Percentiles rank a stretch among this genome's conserved stretches.
phyloP scores from a whole-genome alignment of 768 basidiomycete species.

The Obba rivulosa region DNA sequence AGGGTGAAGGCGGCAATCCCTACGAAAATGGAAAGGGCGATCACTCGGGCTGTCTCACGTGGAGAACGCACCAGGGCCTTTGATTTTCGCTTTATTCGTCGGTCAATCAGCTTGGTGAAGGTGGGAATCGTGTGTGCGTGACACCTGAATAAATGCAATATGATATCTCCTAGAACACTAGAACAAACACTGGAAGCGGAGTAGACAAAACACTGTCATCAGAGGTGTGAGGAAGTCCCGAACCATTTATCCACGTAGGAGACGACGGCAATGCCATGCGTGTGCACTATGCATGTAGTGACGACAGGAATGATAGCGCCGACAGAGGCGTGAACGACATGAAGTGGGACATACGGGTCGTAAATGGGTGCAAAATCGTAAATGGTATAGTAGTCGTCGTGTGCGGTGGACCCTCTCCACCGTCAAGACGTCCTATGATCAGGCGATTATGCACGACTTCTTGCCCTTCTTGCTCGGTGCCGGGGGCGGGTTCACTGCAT shows the following conservation, averaged over 20 bases:
- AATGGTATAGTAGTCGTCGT: conserved; percentile 42
- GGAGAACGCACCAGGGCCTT: background rate
- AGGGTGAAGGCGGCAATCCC: no score
- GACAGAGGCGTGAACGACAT: conserved; percentile 7
- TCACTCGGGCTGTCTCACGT: no score
- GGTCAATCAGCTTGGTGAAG: background rate
- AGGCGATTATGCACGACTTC: conserved; percentile 69
- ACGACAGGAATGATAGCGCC: conserved; percentile 5
- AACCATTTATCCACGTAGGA: conserved; percentile 1
- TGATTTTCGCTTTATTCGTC: background rate
- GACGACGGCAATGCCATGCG: conserved; percentile 11
- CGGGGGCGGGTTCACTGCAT: conserved; percentile 70
- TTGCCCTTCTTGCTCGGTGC: conserved; percentile 47
- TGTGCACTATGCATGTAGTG: conserved; percentile 6
- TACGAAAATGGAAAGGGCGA: no score
- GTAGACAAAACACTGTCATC: conserved; percentile 7
- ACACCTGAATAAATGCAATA: conserved; percentile 13
- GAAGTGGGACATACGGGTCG: conserved; percentile 44
- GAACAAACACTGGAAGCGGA: conserved; percentile 8
- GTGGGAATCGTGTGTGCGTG: no score
- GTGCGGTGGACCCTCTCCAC: conserved; percentile 2
- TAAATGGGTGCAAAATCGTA: conserved; percentile 65
- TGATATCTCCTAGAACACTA: conserved; percentile 17
- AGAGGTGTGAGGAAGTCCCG: conserved; percentile 5
- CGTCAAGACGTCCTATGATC: conserved; percentile 33